Conservation (phyloP, 2,329 filamentous ascomycete species). For the Pseudocercospora crystallina region DNA sequence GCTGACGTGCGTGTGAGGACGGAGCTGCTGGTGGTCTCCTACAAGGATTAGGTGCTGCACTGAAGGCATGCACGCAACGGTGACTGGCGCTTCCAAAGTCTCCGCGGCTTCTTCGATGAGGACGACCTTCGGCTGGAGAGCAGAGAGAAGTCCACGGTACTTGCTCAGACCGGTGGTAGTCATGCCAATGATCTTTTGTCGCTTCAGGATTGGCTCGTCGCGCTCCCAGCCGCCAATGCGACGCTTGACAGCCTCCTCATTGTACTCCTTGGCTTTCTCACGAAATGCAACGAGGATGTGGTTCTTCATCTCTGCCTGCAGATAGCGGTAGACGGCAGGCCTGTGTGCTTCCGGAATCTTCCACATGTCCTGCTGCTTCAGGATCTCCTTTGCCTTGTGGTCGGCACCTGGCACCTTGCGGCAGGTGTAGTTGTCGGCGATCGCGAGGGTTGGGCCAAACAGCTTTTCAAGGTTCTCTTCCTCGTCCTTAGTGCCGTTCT, state of each 20-base stretch:
- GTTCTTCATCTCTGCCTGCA: conserved; percentile 58
- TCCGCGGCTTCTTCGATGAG: conserved; percentile 81
- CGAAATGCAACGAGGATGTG: conserved; percentile 51
- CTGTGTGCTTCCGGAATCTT: conserved; percentile 57
- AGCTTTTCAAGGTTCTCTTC: conserved; percentile 42
- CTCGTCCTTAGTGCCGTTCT: conserved; percentile 48
- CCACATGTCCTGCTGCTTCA: conserved; percentile 58
- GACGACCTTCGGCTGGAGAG: conserved; percentile 65
- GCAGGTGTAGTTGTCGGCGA: conserved; percentile 43
- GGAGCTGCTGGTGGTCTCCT: conserved; percentile 77
- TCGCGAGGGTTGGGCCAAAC: conserved; percentile 28
- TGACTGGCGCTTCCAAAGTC: conserved; percentile 64
- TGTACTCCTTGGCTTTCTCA: conserved; percentile 51
- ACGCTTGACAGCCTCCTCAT: conserved; percentile 51
- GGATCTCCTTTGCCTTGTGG: conserved; percentile 37
- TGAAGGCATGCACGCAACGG: conserved; percentile 60
- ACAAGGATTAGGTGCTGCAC: conserved; percentile 67
- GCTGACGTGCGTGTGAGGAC: conserved; percentile 64
- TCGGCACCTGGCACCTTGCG: conserved; percentile 30
- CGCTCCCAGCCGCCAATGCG: conserved; percentile 60
- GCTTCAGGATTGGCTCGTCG: conserved; percentile 61
- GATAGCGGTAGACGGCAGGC: conserved; percentile 64
- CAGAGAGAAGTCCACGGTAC: conserved; percentile 68
- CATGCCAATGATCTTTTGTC: conserved; percentile 61
- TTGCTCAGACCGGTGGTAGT: conserved; percentile 82